These are phyloP conservation scores for Isabelozyma pseudorhagii DNA, from an alignment of 805 yeast genomes.

Conservation along the genomic window DNA sequence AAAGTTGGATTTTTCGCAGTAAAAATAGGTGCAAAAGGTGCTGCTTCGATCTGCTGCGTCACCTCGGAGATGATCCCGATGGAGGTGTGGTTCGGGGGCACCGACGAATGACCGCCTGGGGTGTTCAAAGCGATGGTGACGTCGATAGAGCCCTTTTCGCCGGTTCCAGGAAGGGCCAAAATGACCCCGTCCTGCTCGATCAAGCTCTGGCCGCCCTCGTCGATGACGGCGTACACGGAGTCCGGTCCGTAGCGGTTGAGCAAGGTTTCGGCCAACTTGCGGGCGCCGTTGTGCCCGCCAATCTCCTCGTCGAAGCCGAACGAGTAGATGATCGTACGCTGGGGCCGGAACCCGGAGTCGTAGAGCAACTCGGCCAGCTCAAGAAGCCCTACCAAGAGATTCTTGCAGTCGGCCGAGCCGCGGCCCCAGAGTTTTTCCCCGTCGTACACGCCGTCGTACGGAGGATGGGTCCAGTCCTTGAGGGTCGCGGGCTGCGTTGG, in stretches of 20 bases:
- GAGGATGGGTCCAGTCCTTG: conserved; percentile 32
- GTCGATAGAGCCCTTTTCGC: conserved; percentile 13
- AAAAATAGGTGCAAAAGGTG: conserved; percentile 17
- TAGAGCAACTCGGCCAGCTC: conserved; percentile 13
- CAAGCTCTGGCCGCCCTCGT: conserved; percentile 16
- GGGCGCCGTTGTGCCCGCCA: conserved; percentile 13
- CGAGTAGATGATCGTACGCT: conserved; percentile 10
- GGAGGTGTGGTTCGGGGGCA: conserved; percentile 27
- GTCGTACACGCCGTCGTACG: conserved; percentile 36
- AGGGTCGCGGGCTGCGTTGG: conserved; percentile 18
- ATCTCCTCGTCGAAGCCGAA: conserved; percentile 17
- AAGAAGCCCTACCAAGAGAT: conserved; percentile 18
- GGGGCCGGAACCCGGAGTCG: conserved; percentile 8
- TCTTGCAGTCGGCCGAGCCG: conserved; percentile 37
- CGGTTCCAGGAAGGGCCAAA: conserved; percentile 13
- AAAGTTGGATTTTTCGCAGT: conserved; percentile 22
- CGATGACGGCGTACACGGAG: conserved; percentile 12
- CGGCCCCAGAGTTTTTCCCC: conserved; percentile 37
- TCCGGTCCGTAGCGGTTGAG: conserved; percentile 9
- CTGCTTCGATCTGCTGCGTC: conserved; percentile 14
- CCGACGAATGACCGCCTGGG: conserved; percentile 28
- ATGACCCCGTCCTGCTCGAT: conserved; percentile 6
- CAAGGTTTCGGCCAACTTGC: conserved; percentile 4
- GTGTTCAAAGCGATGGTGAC: conserved; percentile 15
- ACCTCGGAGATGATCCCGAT: conserved; percentile 24